Evolutionary conservation across 1,139 yeast species (phyloP), one percentile per base, ranked within the genome.

Genomic region (Arxiozyma telluris): DNA sequence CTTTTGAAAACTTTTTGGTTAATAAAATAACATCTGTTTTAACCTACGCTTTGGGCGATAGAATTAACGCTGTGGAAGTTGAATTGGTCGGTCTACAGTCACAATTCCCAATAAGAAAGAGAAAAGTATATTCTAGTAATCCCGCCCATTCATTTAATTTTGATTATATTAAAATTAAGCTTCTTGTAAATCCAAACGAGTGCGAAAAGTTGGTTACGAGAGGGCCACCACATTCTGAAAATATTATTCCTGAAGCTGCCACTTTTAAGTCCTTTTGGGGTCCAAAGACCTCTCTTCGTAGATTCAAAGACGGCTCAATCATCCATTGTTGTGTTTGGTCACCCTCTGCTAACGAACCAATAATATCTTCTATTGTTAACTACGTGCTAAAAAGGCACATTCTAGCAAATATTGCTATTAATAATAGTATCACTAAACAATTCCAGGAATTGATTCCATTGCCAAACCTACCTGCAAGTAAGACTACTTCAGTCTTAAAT

Each of bases 181-280:
- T 91, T 22, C 73, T 80, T 50, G 75, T 89, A n/a, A 82, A 90
- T 63, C 76, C 94, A 9, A 80, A 78, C 5, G 91, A 85, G 64
- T 77, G 85, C 56, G 96, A 89, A 62, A 86, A 84, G 67, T 70
- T 87, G 49, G 88, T 93, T 2, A 87, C 95, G 0, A 86, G 81
- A 63, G 98, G 98, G 1, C 97, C 98, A 3, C 68, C 65, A 47
- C 70, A 73, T 50, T 70, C 74, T 5, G 80, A 79, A 54, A 81
- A 80, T 50, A 81, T 78, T 47, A 76, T 75, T 38, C 83, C 80
- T 49, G 83, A 78, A 39, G 82, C 84, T 7, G 67, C 74, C 9
- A 76, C 78, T 54, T 93, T 94, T 73, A 80, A 88, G 61, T 74
- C 81, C 5, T 91, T 93, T 66, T 94, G 98, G 99, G 98, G 98